These are phyloP conservation scores for Neopestalotiopsis sp. DNA, from an alignment of 2,329 filamentous ascomycete genomes.

Conservation along the genomic window DNA sequence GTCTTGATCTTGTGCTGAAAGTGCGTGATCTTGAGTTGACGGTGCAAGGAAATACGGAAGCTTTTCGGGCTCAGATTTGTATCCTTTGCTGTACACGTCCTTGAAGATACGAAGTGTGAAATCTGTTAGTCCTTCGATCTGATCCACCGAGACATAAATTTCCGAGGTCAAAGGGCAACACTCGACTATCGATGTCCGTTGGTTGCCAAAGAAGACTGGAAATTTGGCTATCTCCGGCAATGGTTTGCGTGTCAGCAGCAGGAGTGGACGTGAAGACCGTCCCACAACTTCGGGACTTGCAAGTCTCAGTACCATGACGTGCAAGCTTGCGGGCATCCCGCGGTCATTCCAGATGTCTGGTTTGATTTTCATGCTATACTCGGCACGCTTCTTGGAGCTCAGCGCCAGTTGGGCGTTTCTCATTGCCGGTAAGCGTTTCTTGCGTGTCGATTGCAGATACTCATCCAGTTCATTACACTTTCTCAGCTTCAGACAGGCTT, in stretches of 20 bases:
- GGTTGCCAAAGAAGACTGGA: conserved; percentile 73
- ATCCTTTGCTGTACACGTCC: conserved; percentile 90
- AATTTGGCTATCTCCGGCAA: conserved; percentile 73
- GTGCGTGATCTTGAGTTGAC: conserved; percentile 34
- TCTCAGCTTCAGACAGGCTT: conserved; percentile 75
- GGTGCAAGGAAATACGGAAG: conserved; percentile 89
- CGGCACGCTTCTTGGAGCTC: conserved; percentile 74
- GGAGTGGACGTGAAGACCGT: conserved; percentile 66
- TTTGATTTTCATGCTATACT: conserved; percentile 81
- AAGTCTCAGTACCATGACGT: conserved; percentile 66
- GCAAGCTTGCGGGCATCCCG: conserved; percentile 59
- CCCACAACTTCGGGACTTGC: conserved; percentile 60
- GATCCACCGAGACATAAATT: conserved; percentile 48
- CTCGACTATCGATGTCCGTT: conserved; percentile 62
- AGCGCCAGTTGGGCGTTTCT: conserved; percentile 86
- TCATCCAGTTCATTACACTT: conserved; percentile 72
- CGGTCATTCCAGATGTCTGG: conserved; percentile 72
- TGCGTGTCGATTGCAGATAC: conserved; percentile 75
- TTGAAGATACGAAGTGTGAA: conserved; percentile 81
- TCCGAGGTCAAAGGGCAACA: conserved; percentile 49
- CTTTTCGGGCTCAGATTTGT: conserved; percentile 64
- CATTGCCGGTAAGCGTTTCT: conserved; percentile 77
- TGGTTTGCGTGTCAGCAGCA: conserved; percentile 71
- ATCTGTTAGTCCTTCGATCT: conserved; percentile 62
- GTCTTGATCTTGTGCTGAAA: conserved; percentile 29